phyloP scores from a whole-genome alignment of 192 early-diverging fungal species.

The Coemansia erecta region DNA sequence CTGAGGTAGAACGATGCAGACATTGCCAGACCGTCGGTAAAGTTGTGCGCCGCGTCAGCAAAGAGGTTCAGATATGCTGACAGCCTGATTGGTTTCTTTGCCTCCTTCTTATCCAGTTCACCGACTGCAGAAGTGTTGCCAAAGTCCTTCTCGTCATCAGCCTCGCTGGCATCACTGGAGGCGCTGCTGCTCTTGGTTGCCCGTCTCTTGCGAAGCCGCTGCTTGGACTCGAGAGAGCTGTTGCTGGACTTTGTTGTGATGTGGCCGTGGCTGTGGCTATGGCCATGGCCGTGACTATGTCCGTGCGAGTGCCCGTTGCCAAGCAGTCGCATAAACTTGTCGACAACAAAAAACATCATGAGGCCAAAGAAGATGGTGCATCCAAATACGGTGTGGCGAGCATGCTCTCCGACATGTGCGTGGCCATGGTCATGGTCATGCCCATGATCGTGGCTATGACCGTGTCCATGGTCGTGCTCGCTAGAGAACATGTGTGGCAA shows the following conservation, averaged over 20 bases:
- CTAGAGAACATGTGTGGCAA: conserved; percentile 74
- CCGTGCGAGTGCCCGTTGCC: conserved; percentile 62
- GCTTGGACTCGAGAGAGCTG: conserved; percentile 21
- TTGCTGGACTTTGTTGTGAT: conserved; percentile 15
- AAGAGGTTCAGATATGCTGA: conserved; percentile 81
- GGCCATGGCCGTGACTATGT: conserved; percentile 60
- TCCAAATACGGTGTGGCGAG: conserved; percentile 62
- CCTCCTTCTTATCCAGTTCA: conserved; percentile 20
- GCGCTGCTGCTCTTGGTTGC: conserved; percentile 25
- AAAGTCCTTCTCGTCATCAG: conserved; percentile 47
- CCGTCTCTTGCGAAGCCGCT: conserved; percentile 25
- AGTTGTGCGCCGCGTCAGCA: conserved; percentile 81
- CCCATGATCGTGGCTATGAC: conserved; percentile 35
- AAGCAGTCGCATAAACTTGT: conserved; percentile 79
- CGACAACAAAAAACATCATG: conserved; percentile 73
- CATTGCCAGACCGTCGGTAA: conserved; percentile 84
- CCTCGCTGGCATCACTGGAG: conserved; percentile 32
- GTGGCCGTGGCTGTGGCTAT: conserved; percentile 50
- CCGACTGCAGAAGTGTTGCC: conserved; percentile 5
- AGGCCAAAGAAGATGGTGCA: conserved; percentile 75
- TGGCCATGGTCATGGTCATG: too few relatives aligned
- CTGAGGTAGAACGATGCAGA: conserved; percentile 80
- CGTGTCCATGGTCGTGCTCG: conserved; percentile 39
- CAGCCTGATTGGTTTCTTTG: conserved; percentile 55
- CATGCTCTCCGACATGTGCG: conserved; percentile 49